Base-by-base conservation (phyloP, 1,284 basidiomycete genomes). In the Malassezia restricta region DNA sequence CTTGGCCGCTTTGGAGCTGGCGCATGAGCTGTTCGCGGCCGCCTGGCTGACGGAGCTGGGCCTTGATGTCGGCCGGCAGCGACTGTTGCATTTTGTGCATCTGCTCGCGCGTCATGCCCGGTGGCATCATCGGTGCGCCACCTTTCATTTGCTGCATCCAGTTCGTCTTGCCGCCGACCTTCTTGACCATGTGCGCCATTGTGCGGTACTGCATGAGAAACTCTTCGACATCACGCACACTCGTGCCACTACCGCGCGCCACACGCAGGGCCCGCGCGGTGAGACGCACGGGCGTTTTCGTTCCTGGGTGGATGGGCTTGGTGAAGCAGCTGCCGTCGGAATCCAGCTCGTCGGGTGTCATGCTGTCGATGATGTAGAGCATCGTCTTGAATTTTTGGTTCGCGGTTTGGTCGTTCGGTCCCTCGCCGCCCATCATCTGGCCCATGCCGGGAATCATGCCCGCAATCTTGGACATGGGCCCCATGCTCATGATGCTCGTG, bases 341-440 rank as follows among this genome's bases (percentile, higher is more conserved):
- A 76, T 98, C 90, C 51, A 98, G 82, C 75, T 98, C 94, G 50
- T 78, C 77, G 14, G 83, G 81, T 38, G 89, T 87, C 92, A 99
- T 99, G 66, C 87, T 89, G 75, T 99, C 92, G 20, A 89, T 95
- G 71, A 99, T 96, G 77, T 86, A 98, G 62, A 96, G 86, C 87
- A 99, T 91, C 57, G 90, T 83, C 76, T 96, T 96, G 82, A 99
- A 85, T 61, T 81, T 75, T 4, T 71, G 61, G 1, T 86, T 83
- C 33, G 87, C 88, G 68, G 95, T 92, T 71, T 94, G 90, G 69
- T 89, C 87, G 29, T 84, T 84, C 37, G 87, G 90, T 6, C 65
- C 71, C 27, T 43, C 41, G n/a, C 61, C 65, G 38, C 70, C 68
- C 51, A 96, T 79, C 71, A 98, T 78, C 38, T 88, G 87, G 60